Percentiles rank a stretch among this genome's conserved stretches.
phyloP scores from a whole-genome alignment of 805 yeast genomes.

The Yamadazyma nakazawae region DNA sequence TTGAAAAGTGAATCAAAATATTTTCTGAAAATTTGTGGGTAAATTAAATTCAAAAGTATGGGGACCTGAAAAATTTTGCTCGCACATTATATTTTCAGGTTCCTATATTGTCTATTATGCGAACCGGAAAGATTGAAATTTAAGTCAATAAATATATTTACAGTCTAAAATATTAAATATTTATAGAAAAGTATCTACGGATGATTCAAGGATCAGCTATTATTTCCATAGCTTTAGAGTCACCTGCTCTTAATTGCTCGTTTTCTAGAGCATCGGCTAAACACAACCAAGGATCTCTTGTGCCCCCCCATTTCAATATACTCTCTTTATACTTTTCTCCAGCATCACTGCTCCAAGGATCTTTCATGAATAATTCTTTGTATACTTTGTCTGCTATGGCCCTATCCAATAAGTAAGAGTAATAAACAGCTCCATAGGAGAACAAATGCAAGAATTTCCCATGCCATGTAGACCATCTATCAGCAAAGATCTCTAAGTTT shows the following conservation, averaged over 20 bases:
- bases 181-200: background rate
- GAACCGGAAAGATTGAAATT: no score
- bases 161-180: background rate
- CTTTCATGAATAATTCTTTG: conserved; percentile 61
- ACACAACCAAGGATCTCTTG: conserved; percentile 84
- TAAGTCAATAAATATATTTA: background rate
- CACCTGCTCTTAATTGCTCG: conserved; percentile 62
- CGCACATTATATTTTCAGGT: background rate
- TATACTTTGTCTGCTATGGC: conserved; percentile 89
- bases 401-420: conserved; percentile 85
- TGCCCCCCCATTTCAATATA: conserved; percentile 91
- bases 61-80: conserved; percentile 6
- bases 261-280: conserved; percentile 74
- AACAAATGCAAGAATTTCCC: conserved; percentile 91
- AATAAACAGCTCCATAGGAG: conserved; percentile 92
- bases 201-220: conserved; percentile 13
- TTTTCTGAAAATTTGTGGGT: background rate
- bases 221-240: conserved; percentile 62
- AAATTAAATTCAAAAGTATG: background rate
- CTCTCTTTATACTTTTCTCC: conserved; percentile 72
- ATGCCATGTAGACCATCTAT: conserved; percentile 77
- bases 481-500: conserved; percentile 59
- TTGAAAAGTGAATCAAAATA: background rate
- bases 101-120: no score
- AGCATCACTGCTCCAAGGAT: conserved; percentile 69